Evolutionary conservation across 257 asterid species (phyloP).

Genomic region (Solanum gracilifrons): DNA sequence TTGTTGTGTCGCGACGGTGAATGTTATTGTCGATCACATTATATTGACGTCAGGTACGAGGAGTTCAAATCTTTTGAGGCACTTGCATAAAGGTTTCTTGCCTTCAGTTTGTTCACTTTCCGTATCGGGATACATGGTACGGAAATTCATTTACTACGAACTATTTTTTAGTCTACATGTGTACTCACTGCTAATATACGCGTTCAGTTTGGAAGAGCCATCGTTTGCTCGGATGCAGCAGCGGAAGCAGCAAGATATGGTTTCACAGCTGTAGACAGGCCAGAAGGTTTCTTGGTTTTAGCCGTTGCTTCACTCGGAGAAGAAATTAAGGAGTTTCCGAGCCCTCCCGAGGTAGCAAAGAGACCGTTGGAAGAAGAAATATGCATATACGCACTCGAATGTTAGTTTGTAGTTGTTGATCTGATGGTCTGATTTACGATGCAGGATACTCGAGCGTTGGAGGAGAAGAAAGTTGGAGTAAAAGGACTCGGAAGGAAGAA

Average conservation of each 20-base stretch:
- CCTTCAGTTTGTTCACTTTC: constrained; percentile 64
- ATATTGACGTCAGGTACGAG: constrained; percentile 36
- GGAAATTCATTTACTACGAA: background rate
- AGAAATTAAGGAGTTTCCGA: constrained; percentile 21
- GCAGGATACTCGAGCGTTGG: constrained; percentile 37
- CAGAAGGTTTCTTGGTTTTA: constrained; percentile 65
- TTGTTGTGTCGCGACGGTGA: background rate
- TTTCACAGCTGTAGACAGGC: constrained; percentile 67
- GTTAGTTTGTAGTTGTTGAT: background rate
- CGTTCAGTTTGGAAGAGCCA: constrained; percentile 74
- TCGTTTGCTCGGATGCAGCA: constrained; percentile 77
- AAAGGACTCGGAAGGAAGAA: constrained; percentile 60
- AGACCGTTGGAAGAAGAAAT: background rate
- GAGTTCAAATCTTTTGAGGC: constrained; percentile 65
- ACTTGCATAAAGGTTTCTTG: constrained; percentile 66
- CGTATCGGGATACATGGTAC: constrained; percentile 76
- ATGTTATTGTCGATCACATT: background rate
- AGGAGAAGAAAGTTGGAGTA: constrained; percentile 54
- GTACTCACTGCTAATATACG: background rate
- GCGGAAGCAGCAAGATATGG: constrained; percentile 83
- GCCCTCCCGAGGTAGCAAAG: constrained; percentile 25
- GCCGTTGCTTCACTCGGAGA: constrained; percentile 72
- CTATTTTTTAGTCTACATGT: background rate
- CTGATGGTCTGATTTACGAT: background rate
- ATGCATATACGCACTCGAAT: background rate